These are phyloP conservation scores for Striga asiatica DNA, from an alignment of 257 asterid genomes.

Conservation along the genomic window DNA sequence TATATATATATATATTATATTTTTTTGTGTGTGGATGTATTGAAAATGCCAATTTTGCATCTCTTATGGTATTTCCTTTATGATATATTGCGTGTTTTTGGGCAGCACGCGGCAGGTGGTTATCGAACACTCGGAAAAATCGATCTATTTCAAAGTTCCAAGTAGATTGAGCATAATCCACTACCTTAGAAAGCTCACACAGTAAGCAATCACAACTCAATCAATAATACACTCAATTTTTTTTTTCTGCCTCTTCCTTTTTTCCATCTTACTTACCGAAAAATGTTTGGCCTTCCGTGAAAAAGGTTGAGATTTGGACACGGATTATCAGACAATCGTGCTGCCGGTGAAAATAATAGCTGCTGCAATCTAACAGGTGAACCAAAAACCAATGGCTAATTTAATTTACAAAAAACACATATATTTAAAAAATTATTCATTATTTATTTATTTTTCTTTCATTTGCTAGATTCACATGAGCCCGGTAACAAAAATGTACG, in stretches of 20 bases:
- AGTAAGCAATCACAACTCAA: conserved; percentile 38
- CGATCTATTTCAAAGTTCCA: conserved; percentile 22
- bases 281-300: conserved; percentile 11
- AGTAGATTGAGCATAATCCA: conserved; percentile 28
- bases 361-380: conserved; percentile 37
- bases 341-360: conserved; percentile 24
- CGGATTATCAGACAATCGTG: conserved; percentile 20
- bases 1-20: no score
- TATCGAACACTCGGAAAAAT: conserved; percentile 29
- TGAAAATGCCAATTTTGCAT: not conserved
- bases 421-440: no score
- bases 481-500: conserved; percentile 31
- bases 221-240: not conserved
- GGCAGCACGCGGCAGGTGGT: conserved; percentile 39
- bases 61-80: conserved; percentile 1
- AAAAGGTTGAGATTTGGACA: conserved; percentile 39
- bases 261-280: conserved; percentile 16
- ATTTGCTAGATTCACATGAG: conserved; percentile 31
- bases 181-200: conserved; percentile 38
- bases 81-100: conserved; percentile 10
- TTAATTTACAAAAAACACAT: no score
- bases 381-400: no score
- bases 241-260: conserved; percentile 1
- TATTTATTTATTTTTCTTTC: no score
- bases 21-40: not conserved